These are phyloP conservation scores for Colletotrichum falcatum DNA, from an alignment of 2,329 filamentous ascomycete species.

Conservation along the genomic window DNA sequence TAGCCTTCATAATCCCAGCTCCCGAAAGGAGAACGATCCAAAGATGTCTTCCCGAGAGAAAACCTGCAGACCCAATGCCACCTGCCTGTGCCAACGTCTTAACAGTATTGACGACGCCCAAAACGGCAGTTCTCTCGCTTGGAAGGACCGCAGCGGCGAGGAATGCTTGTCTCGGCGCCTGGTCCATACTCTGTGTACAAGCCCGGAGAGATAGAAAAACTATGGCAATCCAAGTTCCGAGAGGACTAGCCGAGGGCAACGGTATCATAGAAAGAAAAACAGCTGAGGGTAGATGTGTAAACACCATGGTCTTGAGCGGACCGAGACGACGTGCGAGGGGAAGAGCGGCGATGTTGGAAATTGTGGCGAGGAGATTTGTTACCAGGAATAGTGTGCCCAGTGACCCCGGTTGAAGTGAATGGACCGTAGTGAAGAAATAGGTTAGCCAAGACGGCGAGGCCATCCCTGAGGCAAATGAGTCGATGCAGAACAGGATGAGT, in stretches of 20 bases:
- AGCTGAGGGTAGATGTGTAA: constrained; percentile 77
- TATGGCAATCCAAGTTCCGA: constrained; percentile 65
- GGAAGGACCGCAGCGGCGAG: constrained; percentile 73
- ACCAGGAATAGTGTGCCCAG: constrained; percentile 68
- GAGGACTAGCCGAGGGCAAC: constrained; percentile 54
- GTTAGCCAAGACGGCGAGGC: constrained; percentile 72
- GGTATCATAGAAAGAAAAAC: constrained; percentile 74
- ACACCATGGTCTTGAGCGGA: constrained; percentile 81
- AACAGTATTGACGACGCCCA: constrained; percentile 77
- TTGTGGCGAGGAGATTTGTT: constrained; percentile 63
- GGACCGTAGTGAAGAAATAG: constrained; percentile 65
- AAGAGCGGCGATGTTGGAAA: constrained; percentile 65
- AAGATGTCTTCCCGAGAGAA: constrained; percentile 64
- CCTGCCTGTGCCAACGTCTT: constrained; percentile 73
- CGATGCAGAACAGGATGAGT: constrained; percentile 36
- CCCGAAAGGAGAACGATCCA: constrained; percentile 74
- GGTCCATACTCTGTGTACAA: constrained; percentile 76
- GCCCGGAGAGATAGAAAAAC: constrained; percentile 72
- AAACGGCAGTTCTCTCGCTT: constrained; percentile 75
- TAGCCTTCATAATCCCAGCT: constrained; percentile 72
- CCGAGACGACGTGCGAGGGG: constrained; percentile 67
- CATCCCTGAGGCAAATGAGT: constrained; percentile 70
- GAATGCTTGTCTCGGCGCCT: constrained; percentile 77
- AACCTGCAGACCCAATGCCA: constrained; percentile 74
- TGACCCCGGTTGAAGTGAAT: constrained; percentile 60